Conservation (phyloP, 2,329 filamentous ascomycete species). For the Claviceps spartinae region DNA sequence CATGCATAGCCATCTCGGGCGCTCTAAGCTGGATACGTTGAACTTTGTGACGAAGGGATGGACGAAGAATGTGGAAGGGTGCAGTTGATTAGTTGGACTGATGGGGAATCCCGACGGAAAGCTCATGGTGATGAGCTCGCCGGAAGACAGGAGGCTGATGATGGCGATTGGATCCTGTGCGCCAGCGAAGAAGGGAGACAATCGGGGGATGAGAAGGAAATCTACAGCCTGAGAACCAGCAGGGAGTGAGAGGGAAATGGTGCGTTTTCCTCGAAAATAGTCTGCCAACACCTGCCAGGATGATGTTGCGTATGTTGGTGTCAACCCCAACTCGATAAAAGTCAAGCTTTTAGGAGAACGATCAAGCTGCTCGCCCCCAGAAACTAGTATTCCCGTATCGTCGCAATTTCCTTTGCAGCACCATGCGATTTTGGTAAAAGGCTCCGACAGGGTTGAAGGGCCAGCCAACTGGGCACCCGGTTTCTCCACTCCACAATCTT, state of each 20-base stretch:
- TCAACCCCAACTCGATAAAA: constrained; percentile 78
- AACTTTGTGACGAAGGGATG: constrained; percentile 76
- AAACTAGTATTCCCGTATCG: constrained; percentile 77
- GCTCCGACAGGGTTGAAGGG: constrained; percentile 50
- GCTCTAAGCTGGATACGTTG: constrained; percentile 58
- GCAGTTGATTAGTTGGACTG: constrained; percentile 82
- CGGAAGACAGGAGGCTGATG: constrained; percentile 66
- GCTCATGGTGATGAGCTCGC: constrained; percentile 77
- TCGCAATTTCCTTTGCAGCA: constrained; percentile 91
- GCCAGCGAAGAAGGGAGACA: constrained; percentile 73
- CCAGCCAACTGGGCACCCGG: constrained; percentile 38
- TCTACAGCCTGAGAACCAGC: constrained; percentile 63
- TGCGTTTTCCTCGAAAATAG: constrained; percentile 67
- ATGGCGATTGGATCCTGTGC: constrained; percentile 84
- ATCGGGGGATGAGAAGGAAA: constrained; percentile 70
- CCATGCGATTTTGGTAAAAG: constrained; percentile 72
- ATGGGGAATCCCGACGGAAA: constrained; percentile 90
- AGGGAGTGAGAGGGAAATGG: constrained; percentile 61
- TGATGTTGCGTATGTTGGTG: constrained; percentile 82
- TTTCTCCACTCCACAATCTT: constrained; percentile 59
- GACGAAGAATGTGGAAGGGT: constrained; percentile 74
- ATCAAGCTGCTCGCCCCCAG: constrained; percentile 61
- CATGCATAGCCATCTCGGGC: constrained; percentile 79
- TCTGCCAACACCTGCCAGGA: constrained; percentile 71
- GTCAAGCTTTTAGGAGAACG: constrained; percentile 63